A percentile compares a stretch with the other conserved stretches of the same genome.
Conservation (phyloP, 805 yeast genomes). For the Candida morakotiae region DNA sequence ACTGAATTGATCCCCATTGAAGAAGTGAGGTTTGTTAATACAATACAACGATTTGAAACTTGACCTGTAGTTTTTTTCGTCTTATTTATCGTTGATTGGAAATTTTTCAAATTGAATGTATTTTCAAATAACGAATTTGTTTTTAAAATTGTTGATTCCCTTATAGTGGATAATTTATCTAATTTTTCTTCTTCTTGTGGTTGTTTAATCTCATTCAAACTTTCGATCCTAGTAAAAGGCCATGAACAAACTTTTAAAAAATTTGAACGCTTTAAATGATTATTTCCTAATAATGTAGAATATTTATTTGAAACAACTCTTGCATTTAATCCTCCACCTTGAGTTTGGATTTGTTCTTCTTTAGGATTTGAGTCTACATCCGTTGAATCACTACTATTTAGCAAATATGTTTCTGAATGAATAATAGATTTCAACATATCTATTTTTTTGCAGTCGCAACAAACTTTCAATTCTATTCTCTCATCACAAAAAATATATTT, state of each 20-base stretch:
- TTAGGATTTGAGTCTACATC: neutral
- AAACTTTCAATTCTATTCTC: neutral
- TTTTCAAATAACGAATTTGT: constrained; percentile 8
- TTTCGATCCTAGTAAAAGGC: constrained; percentile 8
- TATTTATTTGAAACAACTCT: constrained; percentile 6
- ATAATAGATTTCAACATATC: constrained; percentile 53
- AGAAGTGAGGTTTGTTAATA: constrained; percentile 2
- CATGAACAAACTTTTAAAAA: constrained; percentile 10
- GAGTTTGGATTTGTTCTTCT: too few relatives aligned
- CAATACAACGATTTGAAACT: constrained; percentile 1
- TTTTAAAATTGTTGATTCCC: neutral
- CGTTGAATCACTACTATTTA: constrained; percentile 9
- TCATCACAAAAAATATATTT: constrained; percentile 7
- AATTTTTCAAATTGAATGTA: too few relatives aligned
- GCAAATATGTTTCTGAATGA: constrained; percentile 12
- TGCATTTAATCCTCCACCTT: too few relatives aligned
- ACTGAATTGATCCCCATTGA: constrained; percentile 47
- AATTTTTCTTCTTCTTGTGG: too few relatives aligned
- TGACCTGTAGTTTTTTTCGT: neutral
- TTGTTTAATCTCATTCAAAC: neutral
- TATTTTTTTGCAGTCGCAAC: constrained; percentile 1
- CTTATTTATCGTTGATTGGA: too few relatives aligned
- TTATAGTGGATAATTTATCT: too few relatives aligned
- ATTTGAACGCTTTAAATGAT: constrained; percentile 4
- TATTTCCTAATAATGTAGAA: constrained; percentile 1